Evolutionary conservation across 2,329 filamentous ascomycete genomes (phyloP), one percentile per base, ranked within the genome.

Genomic region (Dothidotthia symphoricarpi): DNA sequence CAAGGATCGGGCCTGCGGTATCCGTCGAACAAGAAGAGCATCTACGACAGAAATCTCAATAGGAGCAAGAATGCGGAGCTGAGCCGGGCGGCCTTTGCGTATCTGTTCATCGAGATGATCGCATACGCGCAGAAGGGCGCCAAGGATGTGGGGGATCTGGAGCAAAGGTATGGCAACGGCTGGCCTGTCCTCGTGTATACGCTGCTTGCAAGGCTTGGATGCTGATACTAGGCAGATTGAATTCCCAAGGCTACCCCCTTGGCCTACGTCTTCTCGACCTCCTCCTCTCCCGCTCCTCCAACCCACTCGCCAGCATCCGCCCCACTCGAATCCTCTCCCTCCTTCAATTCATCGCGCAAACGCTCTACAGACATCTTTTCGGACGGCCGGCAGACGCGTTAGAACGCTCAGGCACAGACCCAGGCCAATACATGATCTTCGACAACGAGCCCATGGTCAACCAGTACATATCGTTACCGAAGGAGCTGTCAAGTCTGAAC

Each of bases 401-500:
- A 41, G 93, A 98, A 72, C 90, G 93, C 70, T 88, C 83, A 42
- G 83, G 86, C 7, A 80, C 83, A 36, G 91, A 89, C 35, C 84
- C 88, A 7, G 88, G 93, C 55, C 91, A 97, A 73, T 98, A 97
- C 75, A 97, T 98, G 91, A 93, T 98, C 57, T 88, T 90, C 57
- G 93, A 98, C 71, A 97, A 98, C 70, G 93, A 97, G 66, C 93
- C 93, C 15, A 76, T 97, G 34, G 91, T 97, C 26, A 97, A 96
- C 69, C 84, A 85, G 47, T 97, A 93, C 71, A 86, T 98, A 62
- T 88, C 83, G 57, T 85, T 97, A 36, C 93, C 93, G 12, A 85
- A 85, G 60, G 93, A 98, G 70, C 95, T 98, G 87, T 89, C 80
- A 69, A 87, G 93, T 77, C 76, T 98, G 60, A 97, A 96, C 68